Conservation (phyloP, 2,329 filamentous ascomycete genomes). For the Gaeumannomyces sp. region DNA sequence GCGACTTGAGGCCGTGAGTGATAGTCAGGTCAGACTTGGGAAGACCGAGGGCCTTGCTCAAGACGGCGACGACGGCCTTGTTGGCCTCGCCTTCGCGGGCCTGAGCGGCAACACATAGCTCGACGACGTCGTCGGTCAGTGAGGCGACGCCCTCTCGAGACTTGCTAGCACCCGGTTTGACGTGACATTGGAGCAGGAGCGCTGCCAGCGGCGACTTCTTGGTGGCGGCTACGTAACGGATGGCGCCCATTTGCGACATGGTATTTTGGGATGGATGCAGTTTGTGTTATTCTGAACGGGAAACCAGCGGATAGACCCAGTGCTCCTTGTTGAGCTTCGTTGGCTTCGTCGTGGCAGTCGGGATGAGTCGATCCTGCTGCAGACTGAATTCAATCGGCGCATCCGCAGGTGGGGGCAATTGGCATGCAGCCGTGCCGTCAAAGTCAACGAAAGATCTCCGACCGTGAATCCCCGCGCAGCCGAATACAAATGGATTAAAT, state of each 20-base stretch:
- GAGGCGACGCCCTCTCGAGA: slow-evolving; percentile 54
- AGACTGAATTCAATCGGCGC: no score
- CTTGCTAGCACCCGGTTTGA: slow-evolving; percentile 60
- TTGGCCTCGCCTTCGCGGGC: slow-evolving; percentile 64
- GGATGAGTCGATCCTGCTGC: no score
- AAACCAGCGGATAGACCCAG: neutral
- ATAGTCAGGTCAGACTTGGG: slow-evolving; percentile 60
- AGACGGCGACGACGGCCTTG: slow-evolving; percentile 54
- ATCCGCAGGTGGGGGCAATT: no score
- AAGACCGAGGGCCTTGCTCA: slow-evolving; percentile 54
- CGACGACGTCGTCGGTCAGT: slow-evolving; percentile 50
- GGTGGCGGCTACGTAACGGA: slow-evolving; percentile 42
- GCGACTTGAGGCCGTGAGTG: slow-evolving; percentile 55
- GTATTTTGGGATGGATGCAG: neutral
- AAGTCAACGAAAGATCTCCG: no score
- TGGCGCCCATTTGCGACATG: slow-evolving; percentile 25
- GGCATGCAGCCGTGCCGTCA: no score
- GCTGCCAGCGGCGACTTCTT: slow-evolving; percentile 38
- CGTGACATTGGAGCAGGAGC: slow-evolving; percentile 57
- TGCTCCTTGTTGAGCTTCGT: no score
- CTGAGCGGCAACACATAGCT: slow-evolving; percentile 60
- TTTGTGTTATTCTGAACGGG: neutral
- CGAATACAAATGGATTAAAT: no score
- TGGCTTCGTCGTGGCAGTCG: no score
- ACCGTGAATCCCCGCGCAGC: no score